Evolutionary conservation across 163 green algal genomes (phyloP).

Genomic region (Scenedesmus sp.): DNA sequence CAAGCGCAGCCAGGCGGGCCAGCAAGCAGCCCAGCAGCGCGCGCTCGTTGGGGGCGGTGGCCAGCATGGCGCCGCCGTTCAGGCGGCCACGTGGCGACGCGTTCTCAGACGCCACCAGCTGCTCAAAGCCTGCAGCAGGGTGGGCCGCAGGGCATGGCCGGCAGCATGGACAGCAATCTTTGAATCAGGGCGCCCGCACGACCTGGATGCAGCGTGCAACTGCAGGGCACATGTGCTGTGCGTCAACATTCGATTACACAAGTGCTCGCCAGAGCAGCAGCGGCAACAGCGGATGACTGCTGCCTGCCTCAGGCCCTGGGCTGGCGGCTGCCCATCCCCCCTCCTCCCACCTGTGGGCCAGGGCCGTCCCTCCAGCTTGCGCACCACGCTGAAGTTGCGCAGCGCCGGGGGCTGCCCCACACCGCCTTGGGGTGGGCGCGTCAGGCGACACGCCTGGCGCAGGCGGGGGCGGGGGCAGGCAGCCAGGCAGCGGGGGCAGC

Average conservation of each 20-base stretch:
- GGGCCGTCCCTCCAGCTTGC: slow-evolving; percentile 86
- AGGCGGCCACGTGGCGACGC: slow-evolving; percentile 71
- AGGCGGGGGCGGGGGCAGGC: background rate
- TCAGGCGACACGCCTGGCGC: slow-evolving; percentile 75
- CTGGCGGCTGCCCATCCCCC: background rate
- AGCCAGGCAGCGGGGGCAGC: slow-evolving; percentile 42
- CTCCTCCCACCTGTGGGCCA: slow-evolving; percentile 70
- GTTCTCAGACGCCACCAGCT: slow-evolving; percentile 77
- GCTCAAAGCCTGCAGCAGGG: slow-evolving; percentile 90
- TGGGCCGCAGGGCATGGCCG: too few species aligned
- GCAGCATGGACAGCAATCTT: too few species aligned
- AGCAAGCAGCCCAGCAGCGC: slow-evolving; percentile 93
- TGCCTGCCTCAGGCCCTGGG: too few species aligned
- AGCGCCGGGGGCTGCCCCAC: slow-evolving; percentile 82
- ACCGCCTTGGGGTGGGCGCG: slow-evolving; percentile 74
- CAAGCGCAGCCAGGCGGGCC: slow-evolving; percentile 83
- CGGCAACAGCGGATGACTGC: background rate
- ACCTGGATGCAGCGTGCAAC: too few species aligned
- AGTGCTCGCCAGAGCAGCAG: background rate
- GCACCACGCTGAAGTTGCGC: slow-evolving; percentile 89
- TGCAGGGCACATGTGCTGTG: too few species aligned
- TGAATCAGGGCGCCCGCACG: too few species aligned
- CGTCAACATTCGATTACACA: too few species aligned
- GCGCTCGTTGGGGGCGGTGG: slow-evolving; percentile 82
- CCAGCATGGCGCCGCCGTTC: slow-evolving; percentile 83